Evolutionary conservation across 805 yeast genomes (phyloP), one percentile per base, ranked within the genome.

Genomic region (Metschnikowia cubensis): DNA sequence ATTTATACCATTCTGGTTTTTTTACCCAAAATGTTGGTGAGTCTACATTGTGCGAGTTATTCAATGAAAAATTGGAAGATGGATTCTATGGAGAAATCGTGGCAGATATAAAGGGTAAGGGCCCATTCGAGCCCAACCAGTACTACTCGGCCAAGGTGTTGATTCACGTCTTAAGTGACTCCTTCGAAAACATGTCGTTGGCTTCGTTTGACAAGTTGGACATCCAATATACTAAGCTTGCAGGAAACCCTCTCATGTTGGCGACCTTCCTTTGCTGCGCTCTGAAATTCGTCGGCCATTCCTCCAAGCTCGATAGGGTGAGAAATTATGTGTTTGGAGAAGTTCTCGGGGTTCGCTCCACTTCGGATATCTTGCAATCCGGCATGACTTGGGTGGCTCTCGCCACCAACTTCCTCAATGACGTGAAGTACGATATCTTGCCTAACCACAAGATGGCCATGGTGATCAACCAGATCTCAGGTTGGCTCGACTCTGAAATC

Each of bases 251-350:
- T 22, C 56, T 66, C 47, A 72, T 59, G 38, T 57, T 64, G 5
- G 65, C 73, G 1, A 57, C 61, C 1, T 42, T 69, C 18, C 54
- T 69, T 11, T 50, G 61, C 14, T 64, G 80, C 10, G 59, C 77
- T 6, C 53, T 70, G 4, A 65, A 67, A 7, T 74, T 73, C 29
- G 62, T 76, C 33, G 58, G 73, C 1, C 47, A 66, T 0, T 61
- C 74, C 8, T 50, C 66, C 0, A 66, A 69, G 35, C 70, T 80
- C 33, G 83, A 77, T 15, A 74, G 83, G 51, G 56, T 80, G 8
- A 75, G 90, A 55, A 85, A 83, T 54, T 73, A 74, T 49, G 68
- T 80, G n/a, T 82, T 83, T 13, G 81, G 91, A 1, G 89, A 84
- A 56, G 61, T 86, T 18, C 68, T 85, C 42, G 88, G 89, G 1